Evolutionary conservation across 192 early-diverging fungal genomes (phyloP), one percentile per base, ranked within the genome.

Genomic region (Backusella macrospora): DNA sequence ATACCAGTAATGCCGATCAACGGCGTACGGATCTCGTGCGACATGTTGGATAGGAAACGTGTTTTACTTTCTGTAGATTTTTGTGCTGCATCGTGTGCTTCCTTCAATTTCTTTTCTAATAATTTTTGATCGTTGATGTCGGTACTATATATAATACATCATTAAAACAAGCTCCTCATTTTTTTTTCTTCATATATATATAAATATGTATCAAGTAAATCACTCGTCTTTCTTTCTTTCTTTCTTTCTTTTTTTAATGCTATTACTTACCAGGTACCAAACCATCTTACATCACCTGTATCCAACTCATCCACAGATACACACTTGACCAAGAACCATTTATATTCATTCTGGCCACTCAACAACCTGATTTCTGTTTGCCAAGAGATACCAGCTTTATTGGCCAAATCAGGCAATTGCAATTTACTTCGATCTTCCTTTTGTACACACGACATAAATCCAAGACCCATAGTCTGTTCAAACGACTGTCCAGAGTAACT

Each of bases 1-100:
- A 91, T 90, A 29, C 91, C 91, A 7, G 90, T 90, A 49, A 95
- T 92, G 16, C 91, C 94, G 72, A 91, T 92, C 75, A 95, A 81
- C 12, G 94, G 94, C 40, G 93, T 95, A 15, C 94, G 90, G 62
- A 92, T 91, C 78, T 95, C 87, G 68, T 88, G 87, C 6, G 87
- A 88, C 87, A 88, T 88, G 48, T 88, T 88, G 15, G 87, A 88
- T 59, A 88, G 62, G 65, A 88, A 88, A 1, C 85, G 82, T 13
- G 87, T 88, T 49, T 88, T 88, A 79, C 87, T 88, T 66, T 88
- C 87, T 2, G 87, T 88, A 8, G 85, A 86, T 70, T 83, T 86
- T 73, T 86, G 83, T 12, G 87, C 87, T 2, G 85, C 87, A 75
- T 86, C 83, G 65, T 88, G 85, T 8, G 87, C 87, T 65, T 86